A percentile compares a stretch with the other conserved stretches of the same genome.
phyloP scores from a whole-genome alignment of 1,284 basidiomycete genomes.

The Austroboletus niveus region DNA sequence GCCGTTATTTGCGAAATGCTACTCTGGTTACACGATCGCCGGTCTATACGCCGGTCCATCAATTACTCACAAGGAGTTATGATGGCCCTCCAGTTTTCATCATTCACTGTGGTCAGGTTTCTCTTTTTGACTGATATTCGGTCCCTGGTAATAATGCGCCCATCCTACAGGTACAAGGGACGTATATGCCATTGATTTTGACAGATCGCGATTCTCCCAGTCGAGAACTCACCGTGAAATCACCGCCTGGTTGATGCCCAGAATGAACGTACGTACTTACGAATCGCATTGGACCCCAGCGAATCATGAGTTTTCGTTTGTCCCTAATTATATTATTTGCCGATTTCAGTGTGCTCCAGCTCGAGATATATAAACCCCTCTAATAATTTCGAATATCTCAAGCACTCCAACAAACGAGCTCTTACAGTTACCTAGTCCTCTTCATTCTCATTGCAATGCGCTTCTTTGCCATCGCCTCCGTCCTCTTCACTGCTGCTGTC shows the following conservation, averaged over 20 bases:
- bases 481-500: constrained; percentile 9
- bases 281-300: too few species aligned
- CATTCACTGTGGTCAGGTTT: neutral
- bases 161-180: neutral
- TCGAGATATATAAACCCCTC: constrained; percentile 10
- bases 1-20: too few species aligned
- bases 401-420: constrained; percentile 15
- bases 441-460: constrained; percentile 6
- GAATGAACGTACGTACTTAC: too few species aligned
- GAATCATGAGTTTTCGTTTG: neutral
- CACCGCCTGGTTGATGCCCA: neutral
- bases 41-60: too few species aligned
- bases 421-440: neutral
- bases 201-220: neutral
- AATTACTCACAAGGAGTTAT: neutral
- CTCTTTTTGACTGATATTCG: neutral
- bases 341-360: neutral
- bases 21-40: too few species aligned
- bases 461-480: constrained; percentile 12
- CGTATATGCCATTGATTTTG: neutral
- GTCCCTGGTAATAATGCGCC: neutral
- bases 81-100: neutral
- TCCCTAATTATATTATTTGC: neutral
- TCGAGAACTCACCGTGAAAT: neutral
- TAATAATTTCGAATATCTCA: neutral